Evolutionary conservation across 768 basidiomycete species (phyloP).

Genomic region (Tubosaeta sp.): DNA sequence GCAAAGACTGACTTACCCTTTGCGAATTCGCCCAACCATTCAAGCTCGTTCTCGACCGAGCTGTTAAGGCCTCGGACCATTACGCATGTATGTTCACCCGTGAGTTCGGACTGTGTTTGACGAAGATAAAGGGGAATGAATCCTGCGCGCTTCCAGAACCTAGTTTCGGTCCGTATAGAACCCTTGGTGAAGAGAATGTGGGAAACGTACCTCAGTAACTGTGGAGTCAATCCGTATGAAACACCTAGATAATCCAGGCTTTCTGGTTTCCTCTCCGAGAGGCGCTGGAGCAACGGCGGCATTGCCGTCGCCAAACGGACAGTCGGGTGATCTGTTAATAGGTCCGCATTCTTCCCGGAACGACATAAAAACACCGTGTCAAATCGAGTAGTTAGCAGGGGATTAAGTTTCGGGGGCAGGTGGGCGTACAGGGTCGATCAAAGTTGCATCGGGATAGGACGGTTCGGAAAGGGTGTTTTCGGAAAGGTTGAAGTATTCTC

Average conservation of each 20-base stretch:
- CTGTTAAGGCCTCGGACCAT: conserved; percentile 88
- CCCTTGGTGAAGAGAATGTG: not conserved
- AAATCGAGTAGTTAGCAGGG: not conserved
- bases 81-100: conserved; percentile 94
- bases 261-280: conserved; percentile 88
- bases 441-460: conserved; percentile 55
- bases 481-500: conserved; percentile 85
- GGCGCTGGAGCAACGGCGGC: conserved; percentile 89
- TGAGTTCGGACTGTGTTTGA: conserved; percentile 91
- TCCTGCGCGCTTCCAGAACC: conserved; percentile 95
- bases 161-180: conserved; percentile 12
- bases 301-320: conserved; percentile 72
- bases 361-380: not conserved
- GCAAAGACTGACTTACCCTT: conserved; percentile 47
- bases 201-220: conserved; percentile 59
- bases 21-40: conserved; percentile 88
- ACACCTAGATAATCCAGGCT: conserved; percentile 91
- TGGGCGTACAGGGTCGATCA: conserved; percentile 42
- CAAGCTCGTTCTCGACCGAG: conserved; percentile 55
- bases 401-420: not conserved
- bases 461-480: conserved; percentile 50
- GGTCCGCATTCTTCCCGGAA: conserved; percentile 38
- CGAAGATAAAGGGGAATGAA: conserved; percentile 91
- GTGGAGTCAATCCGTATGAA: conserved; percentile 89
- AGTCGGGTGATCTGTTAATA: conserved; percentile 75